A percentile compares a stretch with the other conserved stretches of the same genome.
Conservation (phyloP, 73 alveolate genomes). For the Loxodes magnus region DNA sequence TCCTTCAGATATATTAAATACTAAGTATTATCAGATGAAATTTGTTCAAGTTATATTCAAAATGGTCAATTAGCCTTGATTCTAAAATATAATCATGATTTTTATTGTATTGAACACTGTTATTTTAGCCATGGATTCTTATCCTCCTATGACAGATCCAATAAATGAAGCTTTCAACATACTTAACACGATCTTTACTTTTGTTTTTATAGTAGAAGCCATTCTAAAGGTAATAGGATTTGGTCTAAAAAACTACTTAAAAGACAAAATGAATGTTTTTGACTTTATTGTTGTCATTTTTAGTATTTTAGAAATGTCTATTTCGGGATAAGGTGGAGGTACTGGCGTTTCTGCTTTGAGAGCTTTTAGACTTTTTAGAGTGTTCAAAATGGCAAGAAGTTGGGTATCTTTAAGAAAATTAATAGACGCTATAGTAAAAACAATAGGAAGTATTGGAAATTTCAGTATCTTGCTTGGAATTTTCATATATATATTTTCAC, state of each 20-base stretch:
- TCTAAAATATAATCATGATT: conserved; percentile 26
- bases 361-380: conserved; percentile 7
- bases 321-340: conserved; percentile 58
- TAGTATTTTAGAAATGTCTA: not conserved
- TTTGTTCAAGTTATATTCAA: too few relatives aligned
- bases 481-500: conserved; percentile 47
- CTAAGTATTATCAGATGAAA: too few relatives aligned
- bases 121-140: conserved; percentile 49
- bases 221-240: conserved; percentile 48
- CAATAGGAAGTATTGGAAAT: conserved; percentile 34
- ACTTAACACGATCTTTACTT: conserved; percentile 51
- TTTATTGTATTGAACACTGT: conserved; percentile 63
- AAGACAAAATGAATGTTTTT: conserved; percentile 66
- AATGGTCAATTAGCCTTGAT: too few relatives aligned
- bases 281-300: conserved; percentile 34
- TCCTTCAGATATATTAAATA: too few relatives aligned
- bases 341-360: conserved; percentile 21
- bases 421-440: conserved; percentile 55
- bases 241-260: conserved; percentile 46
- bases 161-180: conserved; percentile 11
- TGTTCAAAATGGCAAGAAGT: conserved; percentile 35
- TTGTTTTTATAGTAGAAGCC: conserved; percentile 55
- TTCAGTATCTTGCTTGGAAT: conserved; percentile 40
- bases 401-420: conserved; percentile 46
- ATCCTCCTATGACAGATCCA: conserved; percentile 29